Percentiles rank a stretch among this genome's conserved stretches.
Evolutionary conservation across 2,329 filamentous ascomycete genomes (phyloP).

Genomic region (Graphilbum sp.): DNA sequence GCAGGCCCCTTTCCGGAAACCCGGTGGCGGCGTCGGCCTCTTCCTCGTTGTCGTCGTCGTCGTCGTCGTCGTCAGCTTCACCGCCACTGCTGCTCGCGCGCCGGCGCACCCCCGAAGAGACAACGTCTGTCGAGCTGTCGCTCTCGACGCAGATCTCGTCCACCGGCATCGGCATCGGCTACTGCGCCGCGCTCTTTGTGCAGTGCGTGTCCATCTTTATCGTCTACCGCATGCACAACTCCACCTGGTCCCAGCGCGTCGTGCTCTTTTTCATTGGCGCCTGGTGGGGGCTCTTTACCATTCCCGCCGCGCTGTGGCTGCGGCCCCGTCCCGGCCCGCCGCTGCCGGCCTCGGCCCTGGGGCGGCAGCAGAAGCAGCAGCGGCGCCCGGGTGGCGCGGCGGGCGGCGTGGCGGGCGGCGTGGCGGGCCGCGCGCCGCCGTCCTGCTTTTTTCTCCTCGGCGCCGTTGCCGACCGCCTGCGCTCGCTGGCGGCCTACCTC

Average conservation of each 20-base stretch:
- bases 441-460: too few relatives aligned
- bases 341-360: conserved; percentile 25
- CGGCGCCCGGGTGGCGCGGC: too few relatives aligned
- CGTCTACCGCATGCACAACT: conserved; percentile 55
- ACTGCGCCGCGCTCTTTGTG: conserved; percentile 69
- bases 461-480: neutral
- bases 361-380: neutral
- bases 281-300: conserved; percentile 89
- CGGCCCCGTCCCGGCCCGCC: conserved; percentile 80
- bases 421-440: too few relatives aligned
- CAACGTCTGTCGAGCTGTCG: conserved; percentile 51
- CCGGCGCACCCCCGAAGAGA: conserved; percentile 20
- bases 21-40: too few relatives aligned
- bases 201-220: conserved; percentile 70
- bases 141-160: conserved; percentile 85
- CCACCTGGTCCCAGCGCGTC: conserved; percentile 70
- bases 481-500: conserved; percentile 54
- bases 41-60: neutral
- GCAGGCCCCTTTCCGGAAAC: too few relatives aligned
- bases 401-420: too few relatives aligned
- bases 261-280: conserved; percentile 73
- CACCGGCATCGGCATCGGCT: conserved; percentile 85
- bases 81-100: neutral
- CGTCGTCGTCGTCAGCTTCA: neutral
- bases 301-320: conserved; percentile 77